These are phyloP conservation scores for Arachis stenosperma DNA, from an alignment of 306 rosid species.

Conservation along the genomic window DNA sequence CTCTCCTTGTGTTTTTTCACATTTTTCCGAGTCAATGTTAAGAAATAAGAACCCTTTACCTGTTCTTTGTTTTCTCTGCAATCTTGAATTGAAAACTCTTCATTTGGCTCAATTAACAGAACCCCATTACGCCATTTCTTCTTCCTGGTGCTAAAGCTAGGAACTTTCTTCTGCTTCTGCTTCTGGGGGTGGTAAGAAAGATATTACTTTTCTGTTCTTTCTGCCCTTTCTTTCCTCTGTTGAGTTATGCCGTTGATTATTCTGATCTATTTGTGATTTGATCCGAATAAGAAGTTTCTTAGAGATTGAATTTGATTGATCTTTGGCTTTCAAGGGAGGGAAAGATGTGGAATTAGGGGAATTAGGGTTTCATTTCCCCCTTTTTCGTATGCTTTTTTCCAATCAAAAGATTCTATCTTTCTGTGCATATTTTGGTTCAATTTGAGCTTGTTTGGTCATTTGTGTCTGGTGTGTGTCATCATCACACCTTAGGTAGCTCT, in stretches of 20 bases:
- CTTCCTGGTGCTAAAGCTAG: background rate
- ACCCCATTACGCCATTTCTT: background rate
- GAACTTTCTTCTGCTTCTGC: slow-evolving; percentile 14
- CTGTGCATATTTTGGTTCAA: slow-evolving; percentile 21
- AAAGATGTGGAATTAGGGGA: slow-evolving; percentile 56
- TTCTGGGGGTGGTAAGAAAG: slow-evolving; percentile 40
- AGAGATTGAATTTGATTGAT: slow-evolving; percentile 13
- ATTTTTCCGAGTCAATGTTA: slow-evolving; percentile 40
- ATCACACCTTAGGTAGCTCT: slow-evolving; percentile 42
- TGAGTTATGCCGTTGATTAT: slow-evolving; percentile 36
- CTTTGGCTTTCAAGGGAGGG: background rate
- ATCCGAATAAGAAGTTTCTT: slow-evolving; percentile 10
- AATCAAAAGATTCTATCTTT: slow-evolving; percentile 20
- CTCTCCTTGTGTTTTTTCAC: background rate
- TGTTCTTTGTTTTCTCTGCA: slow-evolving; percentile 28
- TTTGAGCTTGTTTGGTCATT: slow-evolving; percentile 43
- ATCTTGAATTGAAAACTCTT: slow-evolving; percentile 38
- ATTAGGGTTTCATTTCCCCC: background rate
- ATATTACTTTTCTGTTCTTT: slow-evolving; percentile 9
- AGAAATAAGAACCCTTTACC: background rate
- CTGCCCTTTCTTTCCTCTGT: background rate
- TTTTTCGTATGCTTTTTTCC: background rate
- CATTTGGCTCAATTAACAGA: slow-evolving; percentile 2
- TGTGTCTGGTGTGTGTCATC: slow-evolving; percentile 41
- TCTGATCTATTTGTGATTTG: slow-evolving; percentile 18